Percentiles rank a stretch among this genome's conserved stretches.
phyloP scores from a whole-genome alignment of 306 rosid genomes.

The Rosa chinensis region DNA sequence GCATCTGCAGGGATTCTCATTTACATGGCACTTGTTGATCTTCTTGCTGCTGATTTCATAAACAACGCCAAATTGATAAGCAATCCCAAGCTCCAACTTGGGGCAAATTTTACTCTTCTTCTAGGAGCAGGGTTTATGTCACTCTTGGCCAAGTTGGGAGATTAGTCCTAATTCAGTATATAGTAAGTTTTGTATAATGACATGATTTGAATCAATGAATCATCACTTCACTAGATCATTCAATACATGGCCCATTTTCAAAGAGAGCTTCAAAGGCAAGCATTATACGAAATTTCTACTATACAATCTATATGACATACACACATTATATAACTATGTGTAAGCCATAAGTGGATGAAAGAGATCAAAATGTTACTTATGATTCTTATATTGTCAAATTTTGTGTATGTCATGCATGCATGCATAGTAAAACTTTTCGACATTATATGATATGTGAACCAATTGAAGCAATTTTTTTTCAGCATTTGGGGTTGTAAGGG shows the following conservation, averaged over 20 bases:
- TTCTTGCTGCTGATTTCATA: slow-evolving; percentile 58
- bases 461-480: too few species aligned
- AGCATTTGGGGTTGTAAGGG: too few species aligned
- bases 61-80: slow-evolving; percentile 39
- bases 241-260: not conserved
- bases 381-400: too few species aligned
- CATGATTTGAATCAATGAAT: not conserved
- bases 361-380: too few species aligned
- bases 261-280: not conserved
- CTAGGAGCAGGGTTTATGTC: slow-evolving; percentile 57
- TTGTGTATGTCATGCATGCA: too few species aligned
- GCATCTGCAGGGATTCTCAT: slow-evolving; percentile 62
- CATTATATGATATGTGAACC: too few species aligned
- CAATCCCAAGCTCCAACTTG: slow-evolving; percentile 51
- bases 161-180: not conserved
- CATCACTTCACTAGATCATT: not conserved
- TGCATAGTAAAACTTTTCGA: not conserved
- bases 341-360: too few species aligned
- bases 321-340: too few species aligned
- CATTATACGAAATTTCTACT: too few species aligned
- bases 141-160: slow-evolving; percentile 40
- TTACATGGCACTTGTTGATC: slow-evolving; percentile 71
- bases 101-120: slow-evolving; percentile 42
- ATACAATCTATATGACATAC: too few species aligned
- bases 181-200: not conserved